Conservation (phyloP, 176 grass and related monocot genomes). For the Carex kokanica region DNA sequence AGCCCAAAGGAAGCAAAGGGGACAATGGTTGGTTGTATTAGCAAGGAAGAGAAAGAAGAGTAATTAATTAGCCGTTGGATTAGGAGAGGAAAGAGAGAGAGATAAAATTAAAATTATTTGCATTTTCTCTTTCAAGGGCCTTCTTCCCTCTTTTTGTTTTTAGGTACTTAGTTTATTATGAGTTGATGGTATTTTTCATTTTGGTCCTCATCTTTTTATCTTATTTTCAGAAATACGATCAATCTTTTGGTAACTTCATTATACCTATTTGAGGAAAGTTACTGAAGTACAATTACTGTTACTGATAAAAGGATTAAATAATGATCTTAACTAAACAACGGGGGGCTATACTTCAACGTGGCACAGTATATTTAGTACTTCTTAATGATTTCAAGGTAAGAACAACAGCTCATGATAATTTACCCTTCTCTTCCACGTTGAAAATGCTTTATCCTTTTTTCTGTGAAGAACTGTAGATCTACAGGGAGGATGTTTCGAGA, state of each 20-base stretch:
- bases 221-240: constrained; percentile 13
- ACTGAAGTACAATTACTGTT: neutral
- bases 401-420: neutral
- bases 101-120: constrained; percentile 45
- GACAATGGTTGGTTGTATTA: constrained; percentile 24
- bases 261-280: neutral
- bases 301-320: neutral
- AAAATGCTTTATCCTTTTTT: too few species aligned
- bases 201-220: neutral
- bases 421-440: neutral
- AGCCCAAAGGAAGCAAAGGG: constrained; percentile 59
- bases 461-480: too few species aligned
- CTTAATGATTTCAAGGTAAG: neutral
- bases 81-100: neutral
- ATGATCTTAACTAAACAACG: neutral
- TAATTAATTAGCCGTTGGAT: constrained; percentile 37
- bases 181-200: neutral
- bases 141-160: neutral
- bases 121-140: neutral
- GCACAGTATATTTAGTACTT: neutral
- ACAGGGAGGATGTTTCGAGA: neutral
- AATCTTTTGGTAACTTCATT: neutral
- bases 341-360: neutral
- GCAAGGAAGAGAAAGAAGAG: constrained; percentile 38
- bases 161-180: neutral